Percentiles rank a stretch among this genome's conserved stretches.
Conservation (phyloP, 306 rosid genomes). For the Malus orientalis region DNA sequence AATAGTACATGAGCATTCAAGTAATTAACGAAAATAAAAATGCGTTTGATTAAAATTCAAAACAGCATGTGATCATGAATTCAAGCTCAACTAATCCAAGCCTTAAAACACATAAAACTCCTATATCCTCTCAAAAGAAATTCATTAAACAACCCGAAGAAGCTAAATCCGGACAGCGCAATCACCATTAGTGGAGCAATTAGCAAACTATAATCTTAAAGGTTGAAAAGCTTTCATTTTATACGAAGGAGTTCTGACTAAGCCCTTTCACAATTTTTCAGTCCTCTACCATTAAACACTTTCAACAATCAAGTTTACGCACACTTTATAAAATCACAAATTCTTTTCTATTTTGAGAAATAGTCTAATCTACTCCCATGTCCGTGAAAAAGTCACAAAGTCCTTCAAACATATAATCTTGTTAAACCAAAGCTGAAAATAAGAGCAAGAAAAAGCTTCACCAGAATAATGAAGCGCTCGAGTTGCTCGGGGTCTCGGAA, state of each 20-base stretch:
- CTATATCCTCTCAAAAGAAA: background rate
- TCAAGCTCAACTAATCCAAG: background rate
- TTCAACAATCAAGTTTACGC: background rate
- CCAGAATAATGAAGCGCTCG: conserved; percentile 66
- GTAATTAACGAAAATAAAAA: no score
- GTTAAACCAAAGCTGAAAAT: background rate
- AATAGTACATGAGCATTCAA: background rate
- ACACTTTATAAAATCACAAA: background rate
- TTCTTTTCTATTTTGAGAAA: no score
- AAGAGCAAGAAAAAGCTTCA: conserved; percentile 8
- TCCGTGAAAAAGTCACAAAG: no score
- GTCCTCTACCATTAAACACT: background rate
- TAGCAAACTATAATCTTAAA: background rate
- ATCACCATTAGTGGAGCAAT: no score
- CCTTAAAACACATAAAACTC: background rate
- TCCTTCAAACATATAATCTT: background rate
- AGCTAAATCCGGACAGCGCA: background rate
- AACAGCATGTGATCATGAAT: background rate
- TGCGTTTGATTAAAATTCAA: background rate
- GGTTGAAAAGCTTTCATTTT: background rate
- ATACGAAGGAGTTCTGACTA: background rate
- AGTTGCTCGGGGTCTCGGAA: conserved; percentile 42
- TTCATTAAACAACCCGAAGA: background rate
- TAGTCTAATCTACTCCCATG: no score
- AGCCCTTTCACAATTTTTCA: no score